Conservation (phyloP, 176 grass and related monocot species). For the Ananas comosus region DNA sequence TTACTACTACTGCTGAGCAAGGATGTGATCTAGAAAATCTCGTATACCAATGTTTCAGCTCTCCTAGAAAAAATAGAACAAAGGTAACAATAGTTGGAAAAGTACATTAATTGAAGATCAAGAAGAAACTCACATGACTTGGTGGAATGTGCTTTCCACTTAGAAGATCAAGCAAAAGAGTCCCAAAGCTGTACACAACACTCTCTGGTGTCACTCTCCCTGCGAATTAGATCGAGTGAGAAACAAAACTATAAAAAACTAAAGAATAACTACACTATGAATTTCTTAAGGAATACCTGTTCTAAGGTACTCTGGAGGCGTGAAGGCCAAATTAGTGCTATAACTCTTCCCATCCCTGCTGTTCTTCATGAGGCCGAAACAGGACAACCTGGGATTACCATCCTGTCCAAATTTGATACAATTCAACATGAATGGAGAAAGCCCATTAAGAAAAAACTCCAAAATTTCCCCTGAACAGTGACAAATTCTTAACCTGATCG, state of each 20-base stretch:
- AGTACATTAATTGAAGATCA: too few relatives aligned
- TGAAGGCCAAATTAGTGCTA: conserved; percentile 86
- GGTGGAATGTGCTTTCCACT: conserved; percentile 37
- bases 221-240: conserved; percentile 12
- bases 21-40: too few relatives aligned
- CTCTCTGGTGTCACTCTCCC: conserved; percentile 37
- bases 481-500: conserved; percentile 26
- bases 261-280: background rate
- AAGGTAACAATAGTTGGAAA: too few relatives aligned
- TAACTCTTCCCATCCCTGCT: conserved; percentile 88
- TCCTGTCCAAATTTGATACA: conserved; percentile 26
- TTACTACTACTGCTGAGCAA: background rate
- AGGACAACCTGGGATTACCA: conserved; percentile 60
- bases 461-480: background rate
- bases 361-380: conserved; percentile 91
- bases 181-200: conserved; percentile 36
- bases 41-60: too few relatives aligned
- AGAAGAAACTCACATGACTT: conserved; percentile 25
- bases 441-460: background rate
- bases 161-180: conserved; percentile 32
- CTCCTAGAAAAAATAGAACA: too few relatives aligned
- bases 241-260: conserved; percentile 4
- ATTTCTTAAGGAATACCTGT: conserved; percentile 40
- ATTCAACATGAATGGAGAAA: background rate
- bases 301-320: conserved; percentile 90